These are phyloP conservation scores for Hondaea fermentalgiana DNA, from an alignment of 108 stramenopile genomes.

Conservation along the genomic window DNA sequence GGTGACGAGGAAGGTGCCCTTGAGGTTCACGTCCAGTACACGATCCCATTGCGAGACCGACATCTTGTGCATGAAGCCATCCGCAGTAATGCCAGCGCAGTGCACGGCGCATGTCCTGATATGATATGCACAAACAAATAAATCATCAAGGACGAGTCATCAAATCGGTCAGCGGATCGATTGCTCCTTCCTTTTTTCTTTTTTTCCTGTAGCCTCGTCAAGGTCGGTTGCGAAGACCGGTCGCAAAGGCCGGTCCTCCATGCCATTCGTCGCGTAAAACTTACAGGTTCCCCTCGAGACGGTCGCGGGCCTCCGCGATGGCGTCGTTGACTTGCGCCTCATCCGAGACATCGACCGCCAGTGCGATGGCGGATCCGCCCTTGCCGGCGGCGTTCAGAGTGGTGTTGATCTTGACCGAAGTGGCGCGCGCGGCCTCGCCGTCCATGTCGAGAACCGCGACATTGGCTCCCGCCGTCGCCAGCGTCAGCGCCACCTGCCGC, in stretches of 20 bases:
- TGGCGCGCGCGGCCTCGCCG: background rate
- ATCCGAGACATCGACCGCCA: slow-evolving; percentile 51
- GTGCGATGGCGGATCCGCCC: background rate
- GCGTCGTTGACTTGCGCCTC: slow-evolving; percentile 40
- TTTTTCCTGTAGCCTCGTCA: too few species aligned
- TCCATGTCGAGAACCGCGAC: slow-evolving; percentile 49
- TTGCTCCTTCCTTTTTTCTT: too few species aligned
- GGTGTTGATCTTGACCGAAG: background rate
- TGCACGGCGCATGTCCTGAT: slow-evolving; percentile 39
- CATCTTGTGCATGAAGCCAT: slow-evolving; percentile 50
- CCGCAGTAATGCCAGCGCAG: slow-evolving; percentile 66
- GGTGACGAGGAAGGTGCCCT: slow-evolving; percentile 49
- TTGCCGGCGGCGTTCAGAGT: background rate
- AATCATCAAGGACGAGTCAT: too few species aligned
- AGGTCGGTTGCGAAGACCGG: too few species aligned
- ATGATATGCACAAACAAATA: too few species aligned
- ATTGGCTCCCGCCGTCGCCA: slow-evolving; percentile 46
- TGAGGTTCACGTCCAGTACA: slow-evolving; percentile 48
- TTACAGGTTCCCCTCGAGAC: slow-evolving; percentile 36
- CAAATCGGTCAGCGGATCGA: too few species aligned
- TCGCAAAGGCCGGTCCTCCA: too few species aligned
- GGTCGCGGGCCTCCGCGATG: slow-evolving; percentile 31
- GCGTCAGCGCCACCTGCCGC: slow-evolving; percentile 48
- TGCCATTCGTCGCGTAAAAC: background rate
- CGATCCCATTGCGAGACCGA: slow-evolving; percentile 43